Conservation (phyloP, 768 basidiomycete species). For the Paxillus rubicundulus region DNA sequence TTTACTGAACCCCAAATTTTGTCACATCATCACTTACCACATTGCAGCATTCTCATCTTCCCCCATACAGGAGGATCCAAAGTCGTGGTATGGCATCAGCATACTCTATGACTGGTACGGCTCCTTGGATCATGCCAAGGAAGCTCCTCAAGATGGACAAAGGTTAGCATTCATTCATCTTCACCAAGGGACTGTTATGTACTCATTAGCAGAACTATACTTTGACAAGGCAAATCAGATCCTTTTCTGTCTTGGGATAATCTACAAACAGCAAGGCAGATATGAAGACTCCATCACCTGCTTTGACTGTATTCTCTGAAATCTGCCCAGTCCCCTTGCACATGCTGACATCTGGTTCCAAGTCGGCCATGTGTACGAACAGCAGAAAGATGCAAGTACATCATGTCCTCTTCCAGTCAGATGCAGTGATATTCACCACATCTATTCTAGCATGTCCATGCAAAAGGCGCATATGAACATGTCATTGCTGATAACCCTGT, state of each 20-base stretch:
- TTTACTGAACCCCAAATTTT: conserved; percentile 90
- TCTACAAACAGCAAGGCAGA: conserved; percentile 98
- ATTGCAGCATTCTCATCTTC: conserved; percentile 8
- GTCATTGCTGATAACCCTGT: conserved; percentile 93
- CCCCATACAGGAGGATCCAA: conserved; percentile 77
- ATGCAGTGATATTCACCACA: conserved; percentile 11
- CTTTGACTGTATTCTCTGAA: conserved; percentile 94
- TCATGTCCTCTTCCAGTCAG: background rate
- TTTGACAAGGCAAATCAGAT: conserved; percentile 99
- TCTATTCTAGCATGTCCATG: conserved; percentile 67
- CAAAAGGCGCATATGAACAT: conserved; percentile 94
- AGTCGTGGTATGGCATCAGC: conserved; percentile 55
- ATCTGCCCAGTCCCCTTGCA: conserved; percentile 92
- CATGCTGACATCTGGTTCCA: conserved; percentile 99
- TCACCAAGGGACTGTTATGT: too few relatives aligned
- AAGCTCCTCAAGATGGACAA: too few relatives aligned
- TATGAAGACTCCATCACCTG: conserved; percentile 85
- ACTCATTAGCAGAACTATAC: conserved; percentile 53
- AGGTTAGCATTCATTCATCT: too few relatives aligned
- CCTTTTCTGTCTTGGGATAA: conserved; percentile 95
- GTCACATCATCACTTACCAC: conserved; percentile 8
- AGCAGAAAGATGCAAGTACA: conserved; percentile 84
- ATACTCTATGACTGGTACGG: conserved; percentile 27
- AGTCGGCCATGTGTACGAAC: conserved; percentile 97
- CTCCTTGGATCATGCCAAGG: too few relatives aligned